Conservation (phyloP, 169 alveolate genomes). For the Plasmodium falciparum region DNA sequence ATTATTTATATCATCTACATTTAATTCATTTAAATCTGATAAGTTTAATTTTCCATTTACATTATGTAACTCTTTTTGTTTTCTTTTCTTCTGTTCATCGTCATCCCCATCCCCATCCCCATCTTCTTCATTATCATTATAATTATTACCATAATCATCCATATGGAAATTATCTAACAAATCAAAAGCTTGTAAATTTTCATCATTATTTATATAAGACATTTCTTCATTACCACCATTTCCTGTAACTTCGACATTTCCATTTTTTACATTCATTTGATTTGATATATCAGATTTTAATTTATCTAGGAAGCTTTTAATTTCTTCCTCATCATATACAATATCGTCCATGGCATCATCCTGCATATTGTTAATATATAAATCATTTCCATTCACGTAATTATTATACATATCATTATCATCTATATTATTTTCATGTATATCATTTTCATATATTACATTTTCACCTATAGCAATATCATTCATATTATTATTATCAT, state of each 20-base stretch:
- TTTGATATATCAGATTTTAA: not conserved
- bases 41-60: slow-evolving; percentile 3
- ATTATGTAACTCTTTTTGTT: not conserved
- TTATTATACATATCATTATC: not conserved
- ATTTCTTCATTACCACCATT: slow-evolving; percentile 6
- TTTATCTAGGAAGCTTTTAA: not conserved
- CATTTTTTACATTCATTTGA: slow-evolving; percentile 10
- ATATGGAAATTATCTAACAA: slow-evolving; percentile 28
- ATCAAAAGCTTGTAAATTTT: slow-evolving; percentile 37
- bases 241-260: not conserved
- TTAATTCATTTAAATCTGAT: slow-evolving; percentile 21
- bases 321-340: slow-evolving; percentile 4
- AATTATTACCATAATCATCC: slow-evolving; percentile 4
- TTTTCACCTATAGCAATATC: not conserved
- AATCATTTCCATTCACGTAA: not conserved
- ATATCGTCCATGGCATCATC: not conserved
- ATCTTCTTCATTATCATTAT: slow-evolving; percentile 4
- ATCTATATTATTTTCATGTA: not conserved
- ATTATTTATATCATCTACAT: not conserved
- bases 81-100: not conserved
- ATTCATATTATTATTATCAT: not conserved
- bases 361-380: not conserved
- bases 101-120: not conserved
- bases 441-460: not conserved
- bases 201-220: slow-evolving; percentile 1